Percentiles rank a stretch among this genome's conserved stretches.
Evolutionary conservation across 2,329 filamentous ascomycete genomes (phyloP).

Genomic region (Acephala macrosclerotiorum): DNA sequence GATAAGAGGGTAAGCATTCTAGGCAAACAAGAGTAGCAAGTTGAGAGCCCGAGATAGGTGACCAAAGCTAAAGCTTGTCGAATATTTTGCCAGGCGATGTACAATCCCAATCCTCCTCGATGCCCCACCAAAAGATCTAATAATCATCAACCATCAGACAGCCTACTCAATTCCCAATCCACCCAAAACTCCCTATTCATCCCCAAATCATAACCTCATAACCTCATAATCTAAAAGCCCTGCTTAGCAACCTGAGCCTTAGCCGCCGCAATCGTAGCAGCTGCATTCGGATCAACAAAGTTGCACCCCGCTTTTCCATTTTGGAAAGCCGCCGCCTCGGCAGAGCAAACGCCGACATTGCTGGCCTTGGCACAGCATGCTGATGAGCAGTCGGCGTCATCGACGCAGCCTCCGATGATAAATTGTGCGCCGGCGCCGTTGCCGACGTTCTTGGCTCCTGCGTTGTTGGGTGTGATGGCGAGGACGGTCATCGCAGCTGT

Average conservation of each 20-base stretch:
- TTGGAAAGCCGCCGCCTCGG: conserved; percentile 46
- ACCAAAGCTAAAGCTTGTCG: too few relatives aligned
- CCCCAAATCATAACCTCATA: too few relatives aligned
- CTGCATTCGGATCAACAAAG: conserved; percentile 47
- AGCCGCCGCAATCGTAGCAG: conserved; percentile 34
- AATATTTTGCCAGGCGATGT: too few relatives aligned
- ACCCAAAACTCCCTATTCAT: not conserved
- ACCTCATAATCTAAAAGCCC: conserved; percentile 42
- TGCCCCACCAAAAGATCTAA: too few relatives aligned
- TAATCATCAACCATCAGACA: not conserved
- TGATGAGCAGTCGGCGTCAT: conserved; percentile 46
- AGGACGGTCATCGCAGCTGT: conserved; percentile 43
- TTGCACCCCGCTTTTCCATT: conserved; percentile 49
- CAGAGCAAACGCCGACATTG: conserved; percentile 46
- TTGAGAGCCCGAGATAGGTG: too few relatives aligned
- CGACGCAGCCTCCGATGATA: conserved; percentile 48
- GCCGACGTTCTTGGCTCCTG: conserved; percentile 47
- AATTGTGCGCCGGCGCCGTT: conserved; percentile 46
- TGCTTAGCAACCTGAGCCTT: conserved; percentile 42
- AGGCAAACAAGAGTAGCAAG: too few relatives aligned
- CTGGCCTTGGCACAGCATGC: conserved; percentile 45
- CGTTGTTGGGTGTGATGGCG: conserved; percentile 46
- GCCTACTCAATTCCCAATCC: not conserved
- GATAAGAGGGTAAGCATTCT: too few relatives aligned
- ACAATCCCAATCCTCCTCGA: too few relatives aligned